These are phyloP conservation scores for Bacterosira constricta DNA, from an alignment of 108 stramenopile species.

Conservation along the genomic window DNA sequence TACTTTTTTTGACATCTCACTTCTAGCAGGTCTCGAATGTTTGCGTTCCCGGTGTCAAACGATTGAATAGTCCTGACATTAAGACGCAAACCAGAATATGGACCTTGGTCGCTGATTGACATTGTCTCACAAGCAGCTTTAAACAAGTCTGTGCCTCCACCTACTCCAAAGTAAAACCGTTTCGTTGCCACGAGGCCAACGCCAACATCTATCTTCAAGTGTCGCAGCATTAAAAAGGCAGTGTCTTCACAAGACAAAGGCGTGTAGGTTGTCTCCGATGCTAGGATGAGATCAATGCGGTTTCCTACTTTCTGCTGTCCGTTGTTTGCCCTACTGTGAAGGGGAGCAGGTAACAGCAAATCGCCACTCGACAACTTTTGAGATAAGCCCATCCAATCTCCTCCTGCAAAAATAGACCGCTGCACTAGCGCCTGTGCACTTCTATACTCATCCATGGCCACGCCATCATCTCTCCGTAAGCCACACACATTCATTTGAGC, in stretches of 20 bases:
- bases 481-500: constrained; percentile 47
- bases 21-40: constrained; percentile 78
- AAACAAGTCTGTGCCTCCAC: constrained; percentile 77
- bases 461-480: not conserved
- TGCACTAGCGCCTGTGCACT: constrained; percentile 10
- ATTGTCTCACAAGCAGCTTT: constrained; percentile 24
- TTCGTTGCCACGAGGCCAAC: constrained; percentile 77
- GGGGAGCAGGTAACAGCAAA: not conserved
- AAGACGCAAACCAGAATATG: constrained; percentile 18
- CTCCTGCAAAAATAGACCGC: constrained; percentile 56
- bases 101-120: not conserved
- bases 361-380: constrained; percentile 31
- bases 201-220: constrained; percentile 61
- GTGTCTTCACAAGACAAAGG: constrained; percentile 65
- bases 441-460: constrained; percentile 1
- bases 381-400: constrained; percentile 75
- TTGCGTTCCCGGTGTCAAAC: constrained; percentile 76
- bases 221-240: constrained; percentile 58
- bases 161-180: constrained; percentile 89
- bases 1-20: constrained; percentile 34
- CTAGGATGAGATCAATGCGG: constrained; percentile 72
- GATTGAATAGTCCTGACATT: constrained; percentile 18
- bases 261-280: constrained; percentile 86
- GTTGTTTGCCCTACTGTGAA: not conserved
- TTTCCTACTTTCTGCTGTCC: constrained; percentile 21